Conservation (phyloP, 2,329 filamentous ascomycete species). For the Didymella pomorum region DNA sequence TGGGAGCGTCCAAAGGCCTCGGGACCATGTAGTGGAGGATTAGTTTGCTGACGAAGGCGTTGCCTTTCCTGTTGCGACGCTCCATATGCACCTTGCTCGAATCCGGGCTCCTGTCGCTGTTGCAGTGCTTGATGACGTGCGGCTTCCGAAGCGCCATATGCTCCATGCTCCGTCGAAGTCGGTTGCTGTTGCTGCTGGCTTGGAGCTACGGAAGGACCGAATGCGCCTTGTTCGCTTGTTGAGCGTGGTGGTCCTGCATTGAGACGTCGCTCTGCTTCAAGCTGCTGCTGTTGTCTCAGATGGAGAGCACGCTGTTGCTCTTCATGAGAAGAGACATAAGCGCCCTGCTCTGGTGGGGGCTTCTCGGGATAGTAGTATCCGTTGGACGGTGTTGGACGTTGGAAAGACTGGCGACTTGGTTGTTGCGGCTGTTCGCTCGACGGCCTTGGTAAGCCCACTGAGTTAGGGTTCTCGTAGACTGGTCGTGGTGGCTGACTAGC, state of each 20-base stretch:
- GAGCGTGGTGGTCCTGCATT: constrained; percentile 1
- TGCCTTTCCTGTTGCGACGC: constrained; percentile 24
- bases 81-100: constrained; percentile 6
- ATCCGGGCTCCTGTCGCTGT: constrained; percentile 1
- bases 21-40: constrained; percentile 12
- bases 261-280: constrained; percentile 9
- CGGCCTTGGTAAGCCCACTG: constrained; percentile 9
- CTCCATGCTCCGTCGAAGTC: constrained; percentile 2
- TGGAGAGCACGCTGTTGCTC: constrained; percentile 22
- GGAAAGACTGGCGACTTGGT: constrained; percentile 19
- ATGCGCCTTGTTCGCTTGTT: constrained; percentile 10
- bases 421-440: constrained; percentile 19
- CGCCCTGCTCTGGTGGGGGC: constrained; percentile 24
- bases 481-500: constrained; percentile 18
- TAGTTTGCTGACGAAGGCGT: constrained; percentile 24
- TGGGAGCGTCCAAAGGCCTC: constrained; percentile 18
- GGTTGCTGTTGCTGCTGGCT: constrained; percentile 11
- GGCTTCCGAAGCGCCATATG: constrained; percentile 2
- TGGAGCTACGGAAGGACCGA: constrained; percentile 6
- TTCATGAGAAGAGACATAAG: constrained; percentile 27
- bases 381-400: constrained; percentile 24
- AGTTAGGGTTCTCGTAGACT: constrained; percentile 11
- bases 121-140: constrained; percentile 18
- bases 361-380: constrained; percentile 40
- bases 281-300: constrained; percentile 19